A percentile compares a stretch with the other conserved stretches of the same genome.
phyloP scores from a whole-genome alignment of 192 early-diverging fungal species.

The Podila verticillata region DNA sequence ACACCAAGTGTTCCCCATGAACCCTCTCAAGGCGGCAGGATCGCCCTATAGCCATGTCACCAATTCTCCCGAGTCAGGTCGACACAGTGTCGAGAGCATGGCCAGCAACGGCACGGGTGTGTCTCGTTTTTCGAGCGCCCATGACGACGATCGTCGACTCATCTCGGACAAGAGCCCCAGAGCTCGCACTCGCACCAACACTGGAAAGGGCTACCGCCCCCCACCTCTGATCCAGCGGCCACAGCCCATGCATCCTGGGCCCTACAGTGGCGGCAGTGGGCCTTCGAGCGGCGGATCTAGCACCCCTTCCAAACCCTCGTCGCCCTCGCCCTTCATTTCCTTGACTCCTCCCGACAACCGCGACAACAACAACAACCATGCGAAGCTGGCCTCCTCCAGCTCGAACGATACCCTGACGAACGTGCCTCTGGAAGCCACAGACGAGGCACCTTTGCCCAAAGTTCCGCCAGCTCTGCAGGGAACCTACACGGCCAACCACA shows the following conservation, averaged over 20 bases:
- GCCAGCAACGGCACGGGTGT: conserved; percentile 35
- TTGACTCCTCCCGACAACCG: conserved; percentile 1
- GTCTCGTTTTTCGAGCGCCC: conserved; percentile 15
- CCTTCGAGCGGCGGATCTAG: background rate
- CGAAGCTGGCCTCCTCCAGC: no score
- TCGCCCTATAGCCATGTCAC: background rate
- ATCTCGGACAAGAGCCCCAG: background rate
- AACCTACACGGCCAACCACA: conserved; percentile 10
- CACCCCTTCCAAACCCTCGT: background rate
- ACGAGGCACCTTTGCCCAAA: conserved; percentile 15
- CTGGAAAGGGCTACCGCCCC: conserved; percentile 18
- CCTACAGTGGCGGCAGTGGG: background rate
- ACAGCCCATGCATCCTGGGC: background rate
- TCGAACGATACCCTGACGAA: conserved; percentile 1
- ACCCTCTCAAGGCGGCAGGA: conserved; percentile 13
- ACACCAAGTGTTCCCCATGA: background rate
- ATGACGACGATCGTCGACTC: conserved; percentile 19
- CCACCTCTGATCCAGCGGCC: conserved; percentile 4
- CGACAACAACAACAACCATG: background rate
- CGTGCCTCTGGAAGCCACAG: background rate
- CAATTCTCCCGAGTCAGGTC: background rate
- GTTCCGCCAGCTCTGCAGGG: conserved; percentile 28
- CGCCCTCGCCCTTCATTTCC: conserved; percentile 6
- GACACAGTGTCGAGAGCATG: conserved; percentile 37
- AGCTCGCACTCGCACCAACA: background rate